Percentiles rank a stretch among this genome's conserved stretches.
Evolutionary conservation across 768 basidiomycete species (phyloP).

Genomic region (Kwoniella sp.): DNA sequence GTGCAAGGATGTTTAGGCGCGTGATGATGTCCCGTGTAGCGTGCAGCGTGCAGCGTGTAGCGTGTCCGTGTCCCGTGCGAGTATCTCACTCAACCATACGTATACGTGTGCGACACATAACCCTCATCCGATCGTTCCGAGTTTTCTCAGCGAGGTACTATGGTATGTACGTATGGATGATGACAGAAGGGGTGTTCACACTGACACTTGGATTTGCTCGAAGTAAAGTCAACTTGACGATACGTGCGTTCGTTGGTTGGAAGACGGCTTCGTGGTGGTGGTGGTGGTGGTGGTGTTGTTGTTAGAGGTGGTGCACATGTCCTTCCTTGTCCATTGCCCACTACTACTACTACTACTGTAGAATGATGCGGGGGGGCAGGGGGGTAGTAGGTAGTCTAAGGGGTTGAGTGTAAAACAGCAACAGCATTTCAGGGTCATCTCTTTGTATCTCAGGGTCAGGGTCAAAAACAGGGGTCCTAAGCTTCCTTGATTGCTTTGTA

Average conservation of each 20-base stretch:
- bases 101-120: not conserved
- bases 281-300: no score
- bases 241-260: no score
- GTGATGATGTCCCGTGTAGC: not conserved
- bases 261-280: no score
- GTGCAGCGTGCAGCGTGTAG: not conserved
- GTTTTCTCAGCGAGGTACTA: not conserved
- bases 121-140: not conserved
- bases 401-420: not conserved
- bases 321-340: no score
- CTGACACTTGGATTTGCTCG: no score
- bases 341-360: no score
- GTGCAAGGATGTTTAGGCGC: not conserved
- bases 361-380: not conserved
- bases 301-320: not conserved
- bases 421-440: not conserved
- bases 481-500: no score
- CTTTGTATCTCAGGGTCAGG: not conserved
- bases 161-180: not conserved
- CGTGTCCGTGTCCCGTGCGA: not conserved
- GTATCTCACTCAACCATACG: not conserved
- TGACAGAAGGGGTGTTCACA: no score
- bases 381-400: not conserved
- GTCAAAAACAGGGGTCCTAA: not conserved
- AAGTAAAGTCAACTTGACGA: no score